phyloP scores from a whole-genome alignment of 495 filamentous ascomycete genomes.

The Symbiotaphrina buchneri region DNA sequence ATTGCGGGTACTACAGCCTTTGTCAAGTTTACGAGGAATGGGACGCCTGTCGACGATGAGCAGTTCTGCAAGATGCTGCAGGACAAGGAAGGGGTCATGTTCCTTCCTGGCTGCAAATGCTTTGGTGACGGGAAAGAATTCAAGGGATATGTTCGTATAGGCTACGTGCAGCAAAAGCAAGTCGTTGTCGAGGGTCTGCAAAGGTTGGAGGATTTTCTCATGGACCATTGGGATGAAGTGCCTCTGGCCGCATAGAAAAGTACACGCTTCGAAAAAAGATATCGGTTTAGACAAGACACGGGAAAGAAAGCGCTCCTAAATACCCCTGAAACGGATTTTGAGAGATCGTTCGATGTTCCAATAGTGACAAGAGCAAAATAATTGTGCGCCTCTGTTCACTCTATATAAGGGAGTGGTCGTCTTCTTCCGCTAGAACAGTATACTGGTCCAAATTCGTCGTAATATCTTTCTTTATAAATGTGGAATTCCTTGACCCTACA shows the following conservation, averaged over 20 bases:
- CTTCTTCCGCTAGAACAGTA: too few relatives aligned
- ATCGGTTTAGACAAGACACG: too few relatives aligned
- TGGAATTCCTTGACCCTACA: too few relatives aligned
- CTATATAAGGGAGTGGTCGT: too few relatives aligned
- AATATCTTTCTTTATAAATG: too few relatives aligned
- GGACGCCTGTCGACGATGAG: conserved; percentile 46
- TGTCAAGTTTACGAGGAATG: conserved; percentile 40
- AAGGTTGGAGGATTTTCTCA: conserved; percentile 37
- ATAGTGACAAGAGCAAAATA: too few relatives aligned
- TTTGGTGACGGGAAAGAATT: conserved; percentile 55
- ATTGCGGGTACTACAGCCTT: conserved; percentile 70
- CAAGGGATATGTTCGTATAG: conserved; percentile 56
- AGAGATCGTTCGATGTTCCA: not conserved
- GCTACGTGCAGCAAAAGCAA: conserved; percentile 52
- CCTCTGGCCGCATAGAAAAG: too few relatives aligned
- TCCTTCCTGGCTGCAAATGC: conserved; percentile 52
- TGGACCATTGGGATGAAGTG: conserved; percentile 30
- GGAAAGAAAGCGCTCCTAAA: conserved; percentile 19
- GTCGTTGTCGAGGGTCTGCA: conserved; percentile 45
- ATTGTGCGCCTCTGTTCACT: too few relatives aligned
- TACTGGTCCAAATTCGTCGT: too few relatives aligned
- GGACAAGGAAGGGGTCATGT: conserved; percentile 52
- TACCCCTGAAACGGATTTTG: not conserved
- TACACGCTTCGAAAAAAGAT: too few relatives aligned
- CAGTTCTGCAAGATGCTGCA: conserved; percentile 47